Percentiles rank a stretch among this genome's conserved stretches.
Conservation (phyloP, 164 flowering plant species). For the Vitis vinifera region DNA sequence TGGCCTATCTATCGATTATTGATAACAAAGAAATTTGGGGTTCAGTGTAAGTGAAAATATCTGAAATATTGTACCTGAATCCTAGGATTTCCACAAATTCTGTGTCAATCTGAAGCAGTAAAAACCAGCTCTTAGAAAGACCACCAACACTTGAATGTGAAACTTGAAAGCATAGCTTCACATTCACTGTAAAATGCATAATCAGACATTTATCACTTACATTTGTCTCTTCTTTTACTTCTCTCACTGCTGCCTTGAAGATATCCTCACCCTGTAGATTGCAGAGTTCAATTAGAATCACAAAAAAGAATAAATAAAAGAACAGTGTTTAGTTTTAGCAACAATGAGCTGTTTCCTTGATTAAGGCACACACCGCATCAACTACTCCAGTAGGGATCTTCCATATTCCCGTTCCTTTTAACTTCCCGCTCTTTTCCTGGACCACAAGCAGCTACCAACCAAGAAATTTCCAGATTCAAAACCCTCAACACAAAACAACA, state of each 20-base stretch:
- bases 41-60: neutral
- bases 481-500: neutral
- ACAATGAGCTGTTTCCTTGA: neutral
- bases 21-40: neutral
- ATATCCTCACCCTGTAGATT: conserved; percentile 39
- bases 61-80: conserved; percentile 17
- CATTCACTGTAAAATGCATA: neutral
- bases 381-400: conserved; percentile 45
- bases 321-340: too few species aligned
- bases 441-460: conserved; percentile 40
- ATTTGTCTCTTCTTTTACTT: too few species aligned
- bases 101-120: conserved; percentile 20
- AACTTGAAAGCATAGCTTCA: neutral
- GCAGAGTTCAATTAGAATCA: conserved; percentile 1
- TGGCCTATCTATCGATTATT: neutral
- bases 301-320: neutral
- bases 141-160: neutral
- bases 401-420: conserved; percentile 42
- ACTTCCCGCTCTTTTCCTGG: conserved; percentile 39
- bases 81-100: conserved; percentile 21
- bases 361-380: conserved; percentile 28
- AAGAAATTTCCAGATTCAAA: conserved; percentile 6
- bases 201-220: too few species aligned
- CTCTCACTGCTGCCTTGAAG: too few species aligned
- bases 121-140: neutral